Conservation (phyloP, 2,329 filamentous ascomycete genomes). For the Westerdykella sp. region DNA sequence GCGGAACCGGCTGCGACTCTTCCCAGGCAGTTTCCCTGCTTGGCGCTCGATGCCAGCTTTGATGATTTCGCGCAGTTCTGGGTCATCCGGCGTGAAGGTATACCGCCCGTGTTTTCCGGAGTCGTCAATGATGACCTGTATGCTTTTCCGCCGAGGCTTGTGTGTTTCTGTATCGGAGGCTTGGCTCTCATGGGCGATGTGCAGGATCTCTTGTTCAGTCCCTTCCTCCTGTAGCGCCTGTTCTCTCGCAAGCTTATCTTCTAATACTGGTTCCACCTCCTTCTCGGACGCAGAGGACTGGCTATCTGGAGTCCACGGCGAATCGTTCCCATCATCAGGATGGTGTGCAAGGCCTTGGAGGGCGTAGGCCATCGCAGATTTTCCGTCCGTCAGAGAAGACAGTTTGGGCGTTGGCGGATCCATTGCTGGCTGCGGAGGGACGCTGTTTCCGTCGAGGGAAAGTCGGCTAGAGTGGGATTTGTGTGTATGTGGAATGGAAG, state of each 20-base stretch:
- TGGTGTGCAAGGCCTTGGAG: constrained; percentile 23
- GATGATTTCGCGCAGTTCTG: constrained; percentile 44
- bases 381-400: constrained; percentile 11
- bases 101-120: constrained; percentile 44
- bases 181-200: constrained; percentile 20
- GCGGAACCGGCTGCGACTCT: constrained; percentile 39
- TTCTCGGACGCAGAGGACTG: constrained; percentile 22
- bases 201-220: constrained; percentile 26
- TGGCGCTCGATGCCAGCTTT: constrained; percentile 40
- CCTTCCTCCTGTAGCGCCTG: constrained; percentile 37
- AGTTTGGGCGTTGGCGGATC: constrained; percentile 6
- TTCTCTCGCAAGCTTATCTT: constrained; percentile 21
- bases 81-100: constrained; percentile 46
- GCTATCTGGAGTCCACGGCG: constrained; percentile 24
- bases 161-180: constrained; percentile 15
- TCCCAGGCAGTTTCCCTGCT: constrained; percentile 26
- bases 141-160: constrained; percentile 32
- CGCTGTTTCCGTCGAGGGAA: too few species aligned
- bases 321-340: constrained; percentile 11
- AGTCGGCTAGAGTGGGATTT: too few species aligned
- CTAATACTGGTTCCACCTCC: too few species aligned
- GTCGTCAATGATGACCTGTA: constrained; percentile 44
- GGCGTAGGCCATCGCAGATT: constrained; percentile 22
- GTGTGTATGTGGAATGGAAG: too few species aligned
- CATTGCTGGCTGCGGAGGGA: too few species aligned